Evolutionary conservation across 179 eudicot genomes (phyloP), one percentile per base, ranked within the genome.

Genomic region (Gypsophila paniculata): DNA sequence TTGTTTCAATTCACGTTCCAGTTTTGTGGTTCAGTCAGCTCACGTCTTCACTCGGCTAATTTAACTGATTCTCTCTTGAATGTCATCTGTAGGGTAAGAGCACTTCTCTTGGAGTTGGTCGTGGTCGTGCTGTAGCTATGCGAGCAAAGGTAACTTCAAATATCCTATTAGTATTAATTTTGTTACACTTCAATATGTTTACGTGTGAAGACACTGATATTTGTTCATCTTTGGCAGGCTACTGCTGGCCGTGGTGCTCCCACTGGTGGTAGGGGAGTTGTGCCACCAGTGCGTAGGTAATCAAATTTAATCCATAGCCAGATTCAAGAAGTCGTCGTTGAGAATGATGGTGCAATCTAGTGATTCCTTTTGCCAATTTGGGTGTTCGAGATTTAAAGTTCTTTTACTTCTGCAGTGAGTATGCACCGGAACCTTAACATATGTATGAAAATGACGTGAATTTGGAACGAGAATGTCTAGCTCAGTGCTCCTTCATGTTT

Each of bases 41-140:
- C n/a, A n/a, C n/a, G n/a, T n/a, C 4, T 34, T 48, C 69, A 21
- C 23, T 26, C 65, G 0, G 25, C 34, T 53, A 18, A 11, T 17
- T 17, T 46, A 19, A 32, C 17, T 36, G 29, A 57, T 70, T 54
- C 66, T 13, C 38, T n/a, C 52, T n/a, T 34, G 55, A 66, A 42
- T 22, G 52, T 81, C 68, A n/a, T 10, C 18, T 42, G 42, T 63
- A 93, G 98, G 98, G 97, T 67, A 89, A 91, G 82, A 89, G 98
- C 78, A 80, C 98, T 38, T 73, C 96, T 13, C 86, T 91, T 74
- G 98, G 98, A 69, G 98, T 91, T 76, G 96, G 98, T 12, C 87
- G 96, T 69, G 97, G 97, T 61, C 97, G 97, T 80, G 98, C 89
- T 82, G 96, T 86, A 72, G 97, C 91, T 49, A 88, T 88, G 94